These are phyloP conservation scores for Lophiotrema nucula DNA, from an alignment of 495 filamentous ascomycete genomes.

Conservation along the genomic window DNA sequence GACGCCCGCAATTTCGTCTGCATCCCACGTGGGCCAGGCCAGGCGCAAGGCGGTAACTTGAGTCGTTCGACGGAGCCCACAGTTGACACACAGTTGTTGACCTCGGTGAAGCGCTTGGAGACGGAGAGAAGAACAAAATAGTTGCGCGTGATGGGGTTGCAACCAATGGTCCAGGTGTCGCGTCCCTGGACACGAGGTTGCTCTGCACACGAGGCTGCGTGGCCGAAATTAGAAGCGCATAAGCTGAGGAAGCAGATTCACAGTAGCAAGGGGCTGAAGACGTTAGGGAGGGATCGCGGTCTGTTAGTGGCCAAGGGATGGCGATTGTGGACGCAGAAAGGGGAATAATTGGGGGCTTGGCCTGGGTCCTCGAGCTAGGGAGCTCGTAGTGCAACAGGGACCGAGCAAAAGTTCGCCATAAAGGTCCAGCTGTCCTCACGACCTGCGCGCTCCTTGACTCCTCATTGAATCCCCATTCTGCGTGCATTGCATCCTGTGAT, in stretches of 20 bases:
- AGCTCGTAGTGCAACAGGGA: too few species aligned
- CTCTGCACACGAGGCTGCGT: not conserved
- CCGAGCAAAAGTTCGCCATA: conserved; percentile 1
- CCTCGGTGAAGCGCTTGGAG: not conserved
- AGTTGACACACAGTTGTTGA: conserved; percentile 9
- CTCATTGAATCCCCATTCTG: conserved; percentile 3
- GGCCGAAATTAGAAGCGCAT: conserved; percentile 25
- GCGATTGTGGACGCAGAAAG: not conserved
- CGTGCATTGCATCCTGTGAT: not conserved
- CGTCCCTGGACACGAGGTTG: conserved; percentile 13
- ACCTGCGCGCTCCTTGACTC: conserved; percentile 10
- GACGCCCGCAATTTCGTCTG: conserved; percentile 27
- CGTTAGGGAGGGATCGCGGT: not conserved
- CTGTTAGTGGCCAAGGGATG: conserved; percentile 4
- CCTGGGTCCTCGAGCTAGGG: conserved; percentile 14
- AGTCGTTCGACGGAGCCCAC: not conserved
- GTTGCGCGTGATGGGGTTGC: conserved; percentile 23
- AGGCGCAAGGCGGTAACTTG: not conserved
- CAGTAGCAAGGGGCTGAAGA: conserved; percentile 19
- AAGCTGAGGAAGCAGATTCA: conserved; percentile 1
- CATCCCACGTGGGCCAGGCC: conserved; percentile 24
- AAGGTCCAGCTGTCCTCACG: conserved; percentile 31
- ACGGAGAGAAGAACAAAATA: conserved; percentile 1
- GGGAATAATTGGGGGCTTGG: conserved; percentile 21
- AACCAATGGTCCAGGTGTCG: conserved; percentile 16